A percentile compares a stretch with the other conserved stretches of the same genome.
phyloP scores from a whole-genome alignment of 2,329 filamentous ascomycete genomes.

The Cercospora zeina region DNA sequence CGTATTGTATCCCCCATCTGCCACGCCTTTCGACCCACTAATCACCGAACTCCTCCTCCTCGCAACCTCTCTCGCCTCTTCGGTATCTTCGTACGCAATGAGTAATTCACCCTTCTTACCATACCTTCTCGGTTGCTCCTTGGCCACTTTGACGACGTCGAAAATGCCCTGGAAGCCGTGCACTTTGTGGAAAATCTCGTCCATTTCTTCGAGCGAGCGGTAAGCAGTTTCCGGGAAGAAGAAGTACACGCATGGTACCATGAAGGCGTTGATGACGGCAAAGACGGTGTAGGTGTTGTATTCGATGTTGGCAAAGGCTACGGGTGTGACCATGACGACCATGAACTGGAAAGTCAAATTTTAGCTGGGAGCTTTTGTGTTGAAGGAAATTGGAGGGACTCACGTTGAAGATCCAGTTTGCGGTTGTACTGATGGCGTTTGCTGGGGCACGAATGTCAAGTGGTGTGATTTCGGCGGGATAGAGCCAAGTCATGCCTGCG shows the following conservation, averaged over 20 bases:
- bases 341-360: conserved; percentile 19
- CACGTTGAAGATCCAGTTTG: conserved; percentile 43
- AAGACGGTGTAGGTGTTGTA: conserved; percentile 64
- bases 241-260: conserved; percentile 51
- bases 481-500: conserved; percentile 35
- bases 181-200: conserved; percentile 50
- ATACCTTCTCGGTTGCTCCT: conserved; percentile 56
- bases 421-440: conserved; percentile 49
- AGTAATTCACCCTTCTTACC: conserved; percentile 60
- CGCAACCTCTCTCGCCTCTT: conserved; percentile 31
- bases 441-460: conserved; percentile 42
- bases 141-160: conserved; percentile 54
- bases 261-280: conserved; percentile 63
- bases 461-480: conserved; percentile 34
- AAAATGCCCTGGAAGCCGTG: conserved; percentile 55
- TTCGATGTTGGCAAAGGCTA: conserved; percentile 57
- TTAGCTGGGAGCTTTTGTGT: not conserved
- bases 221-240: conserved; percentile 57
- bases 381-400: not conserved
- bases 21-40: conserved; percentile 12
- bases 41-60: conserved; percentile 32
- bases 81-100: conserved; percentile 52
- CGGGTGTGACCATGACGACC: conserved; percentile 60
- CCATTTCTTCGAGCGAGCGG: conserved; percentile 66
- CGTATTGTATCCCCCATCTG: conserved; percentile 14